Evolutionary conservation across 345 rosid genomes (phyloP), one percentile per base, ranked within the genome.

Genomic region (Lumnitzera littorea): DNA sequence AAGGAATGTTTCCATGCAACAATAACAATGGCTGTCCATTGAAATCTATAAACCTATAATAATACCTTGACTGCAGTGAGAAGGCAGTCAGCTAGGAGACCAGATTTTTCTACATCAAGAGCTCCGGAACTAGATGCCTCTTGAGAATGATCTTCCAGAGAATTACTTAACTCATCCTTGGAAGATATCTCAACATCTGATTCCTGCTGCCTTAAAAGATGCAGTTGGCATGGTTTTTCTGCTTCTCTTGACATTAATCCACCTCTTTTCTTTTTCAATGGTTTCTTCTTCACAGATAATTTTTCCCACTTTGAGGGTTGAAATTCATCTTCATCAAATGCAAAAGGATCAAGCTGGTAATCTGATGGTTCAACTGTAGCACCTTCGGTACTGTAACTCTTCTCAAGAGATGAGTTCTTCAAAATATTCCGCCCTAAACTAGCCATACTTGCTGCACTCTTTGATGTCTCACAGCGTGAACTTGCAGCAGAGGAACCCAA

Each of bases 51-150:
- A 50, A 60, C 53, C 63, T 13, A 13, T 24, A 15, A 11, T 62
- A 24, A 24, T 53, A 95, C 99, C 96, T 91, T 92, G 55, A 92
- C 88, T 52, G 96, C 87, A 53, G 96, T 71, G 67, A 86, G 84
- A 68, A 94, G 96, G 72, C 99, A 94, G 63, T 94, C 99, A 31
- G 83, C 78, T 58, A 88, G 64, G 62, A 84, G 88, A 70, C 67
- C 64, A 15, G 72, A 72, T 68, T 64, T 72, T 71, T 80, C 97
- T 74, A 80, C 73, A 61, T 83, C 82, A 63, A 46, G 50, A 52
- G 66, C 79, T 63, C 57, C 58, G 36, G 79, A 65, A 47, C 68
- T 48, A 64, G 83, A 77, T 60, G 67, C 70, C 60, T 60, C 76
- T 63, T 52, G 69, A 48, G 83, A 70, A 66, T 60, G 52, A 68